phyloP scores from a whole-genome alignment of 305 asterid genomes.

The Fraxinus platypoda region DNA sequence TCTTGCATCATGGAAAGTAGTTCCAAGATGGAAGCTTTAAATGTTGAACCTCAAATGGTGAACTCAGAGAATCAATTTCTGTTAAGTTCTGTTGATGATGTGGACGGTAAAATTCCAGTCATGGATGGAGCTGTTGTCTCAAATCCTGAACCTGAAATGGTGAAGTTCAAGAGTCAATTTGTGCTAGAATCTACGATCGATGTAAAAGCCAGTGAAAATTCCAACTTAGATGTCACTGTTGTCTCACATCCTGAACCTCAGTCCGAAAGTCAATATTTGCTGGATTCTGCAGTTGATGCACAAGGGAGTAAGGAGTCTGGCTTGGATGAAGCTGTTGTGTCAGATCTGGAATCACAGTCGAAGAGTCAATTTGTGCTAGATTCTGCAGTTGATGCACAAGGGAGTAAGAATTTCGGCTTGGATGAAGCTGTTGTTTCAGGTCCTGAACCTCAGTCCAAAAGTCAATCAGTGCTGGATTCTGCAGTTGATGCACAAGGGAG shows the following conservation, averaged over 20 bases:
- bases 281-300: background rate
- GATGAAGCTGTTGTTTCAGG: constrained; percentile 3
- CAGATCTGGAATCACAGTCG: background rate
- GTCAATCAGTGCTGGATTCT: background rate
- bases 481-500: constrained; percentile 16
- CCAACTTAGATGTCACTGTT: background rate
- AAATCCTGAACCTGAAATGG: background rate
- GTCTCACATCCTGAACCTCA: constrained; percentile 5
- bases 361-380: constrained; percentile 12
- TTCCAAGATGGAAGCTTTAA: background rate
- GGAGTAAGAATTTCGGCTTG: background rate
- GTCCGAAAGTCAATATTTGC: background rate
- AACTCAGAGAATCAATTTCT: constrained; percentile 8
- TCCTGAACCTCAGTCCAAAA: constrained; percentile 20
- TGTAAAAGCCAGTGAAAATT: background rate
- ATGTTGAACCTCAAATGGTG: constrained; percentile 13
- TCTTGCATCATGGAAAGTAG: background rate
- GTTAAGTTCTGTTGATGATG: constrained; percentile 11
- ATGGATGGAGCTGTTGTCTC: background rate
- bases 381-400: constrained; percentile 17
- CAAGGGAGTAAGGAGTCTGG: background rate
- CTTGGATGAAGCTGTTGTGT: background rate
- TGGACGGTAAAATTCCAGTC: background rate
- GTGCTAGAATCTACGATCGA: background rate
- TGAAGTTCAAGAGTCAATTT: background rate